These are phyloP conservation scores for Ustilago loliicola DNA, from an alignment of 1,284 basidiomycete species.

Conservation along the genomic window DNA sequence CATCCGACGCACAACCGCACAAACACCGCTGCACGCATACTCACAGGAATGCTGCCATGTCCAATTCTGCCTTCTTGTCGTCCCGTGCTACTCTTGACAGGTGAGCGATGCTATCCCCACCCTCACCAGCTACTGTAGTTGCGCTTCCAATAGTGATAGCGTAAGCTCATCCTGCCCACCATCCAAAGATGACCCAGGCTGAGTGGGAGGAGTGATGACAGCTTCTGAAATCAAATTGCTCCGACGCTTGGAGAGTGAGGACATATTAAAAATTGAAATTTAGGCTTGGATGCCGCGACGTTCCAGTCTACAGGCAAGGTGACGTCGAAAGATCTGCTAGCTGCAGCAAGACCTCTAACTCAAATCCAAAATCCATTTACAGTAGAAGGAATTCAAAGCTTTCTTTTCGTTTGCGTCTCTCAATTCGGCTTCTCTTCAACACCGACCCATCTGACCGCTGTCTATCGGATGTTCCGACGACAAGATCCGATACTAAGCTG, in stretches of 20 bases:
- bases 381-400: not conserved
- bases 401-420: not conserved
- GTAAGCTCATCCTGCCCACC: not conserved
- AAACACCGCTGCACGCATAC: not conserved
- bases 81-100: no score
- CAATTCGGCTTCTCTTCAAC: not conserved
- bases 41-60: not conserved
- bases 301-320: conserved; percentile 8
- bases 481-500: no score
- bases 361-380: not conserved
- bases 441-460: not conserved
- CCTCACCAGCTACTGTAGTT: no score
- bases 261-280: not conserved
- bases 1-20: not conserved
- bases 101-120: no score
- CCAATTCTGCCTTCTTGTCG: not conserved
- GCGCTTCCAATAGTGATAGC: not conserved
- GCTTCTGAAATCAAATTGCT: not conserved
- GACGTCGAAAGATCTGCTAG: conserved; percentile 44
- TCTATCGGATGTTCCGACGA: no score
- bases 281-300: not conserved
- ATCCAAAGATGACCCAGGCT: not conserved
- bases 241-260: not conserved
- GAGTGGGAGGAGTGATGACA: not conserved
- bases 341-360: conserved; percentile 29